Base-by-base conservation (phyloP, 768 basidiomycete species). In the Cystoderma amianthinum region DNA sequence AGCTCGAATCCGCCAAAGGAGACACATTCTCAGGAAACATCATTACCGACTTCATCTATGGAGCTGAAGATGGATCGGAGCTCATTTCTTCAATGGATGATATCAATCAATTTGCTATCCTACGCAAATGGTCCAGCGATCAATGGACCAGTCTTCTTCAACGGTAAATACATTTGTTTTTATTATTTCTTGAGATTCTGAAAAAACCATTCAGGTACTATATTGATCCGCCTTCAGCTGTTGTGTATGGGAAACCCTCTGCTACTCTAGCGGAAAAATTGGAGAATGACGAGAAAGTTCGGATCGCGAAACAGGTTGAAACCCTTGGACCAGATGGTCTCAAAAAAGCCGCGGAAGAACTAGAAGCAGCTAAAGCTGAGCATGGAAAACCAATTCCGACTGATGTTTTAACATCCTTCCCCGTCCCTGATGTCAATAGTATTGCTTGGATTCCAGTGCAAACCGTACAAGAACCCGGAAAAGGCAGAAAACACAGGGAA, bases 361-460 rank as follows among this genome's bases (percentile, higher is more conserved):
- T 98, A 10, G 81, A 90, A 50, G 76, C 68, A 24, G 91, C 96
- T 3, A 95, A 97, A 63, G 73, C 74, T 16, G 88, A 93, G 55
- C 87, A 98, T 55, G 87, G 87, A 43, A 65, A 63, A 45, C 79
- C 83, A 11, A 91, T 97, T 32, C 95, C 96, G 2, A 64, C 68
- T 11, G 80, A 88, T 18, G 71, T 97, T 44, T 61, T 99, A 23
- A 84, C 80, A 2, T 68, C 74, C 11, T 98, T 98, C 72, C 85
- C 84, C n/a, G 80, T 97, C 19, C 95, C 94, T 0, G 78, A 87
- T 51, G 89, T 95, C 28, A 83, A 84, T 56, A 85, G 76, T 44
- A 94, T 99, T 49, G 80, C 85, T 5, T 98, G 94, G 91, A 92
- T 98, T 43, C 82, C 86, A 2, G 79, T 82, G 3, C 64, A 72